phyloP scores from a whole-genome alignment of 129 eudicot genomes.

The Flaveria linearis region DNA sequence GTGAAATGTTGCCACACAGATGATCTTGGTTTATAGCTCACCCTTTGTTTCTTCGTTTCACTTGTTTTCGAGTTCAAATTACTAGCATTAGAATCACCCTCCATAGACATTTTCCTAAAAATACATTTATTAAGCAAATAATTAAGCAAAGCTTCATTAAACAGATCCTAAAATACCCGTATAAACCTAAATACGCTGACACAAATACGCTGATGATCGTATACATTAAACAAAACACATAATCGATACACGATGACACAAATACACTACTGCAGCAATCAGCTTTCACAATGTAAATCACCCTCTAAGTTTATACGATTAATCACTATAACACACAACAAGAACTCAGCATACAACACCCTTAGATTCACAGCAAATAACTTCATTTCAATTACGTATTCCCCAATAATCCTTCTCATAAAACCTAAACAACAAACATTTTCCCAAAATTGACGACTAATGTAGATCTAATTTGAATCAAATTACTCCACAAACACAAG shows the following conservation, averaged over 20 bases:
- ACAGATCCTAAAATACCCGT: conserved; percentile 20
- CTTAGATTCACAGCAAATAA: background rate
- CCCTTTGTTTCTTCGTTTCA: no score
- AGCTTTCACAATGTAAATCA: no score
- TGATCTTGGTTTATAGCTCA: no score
- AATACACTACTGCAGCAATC: no score
- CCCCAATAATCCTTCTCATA: background rate
- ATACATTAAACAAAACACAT: conserved; percentile 13
- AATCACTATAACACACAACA: conserved; percentile 12
- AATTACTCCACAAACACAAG: conserved; percentile 17
- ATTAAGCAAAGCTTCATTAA: conserved; percentile 4
- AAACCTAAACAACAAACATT: conserved; percentile 12
- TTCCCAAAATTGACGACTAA: background rate
- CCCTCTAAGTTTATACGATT: background rate
- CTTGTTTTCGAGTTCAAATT: no score
- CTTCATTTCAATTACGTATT: background rate
- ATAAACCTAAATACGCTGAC: no score
- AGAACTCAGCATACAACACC: background rate
- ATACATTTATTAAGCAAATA: no score
- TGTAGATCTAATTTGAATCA: conserved; percentile 31
- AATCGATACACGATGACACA: background rate
- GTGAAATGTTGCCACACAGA: no score
- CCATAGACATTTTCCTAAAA: no score
- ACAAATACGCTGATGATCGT: no score
- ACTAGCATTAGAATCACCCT: no score